Evolutionary conservation across 305 asterid species (phyloP), one percentile per base, ranked within the genome.

Genomic region (Striga hermonthica): DNA sequence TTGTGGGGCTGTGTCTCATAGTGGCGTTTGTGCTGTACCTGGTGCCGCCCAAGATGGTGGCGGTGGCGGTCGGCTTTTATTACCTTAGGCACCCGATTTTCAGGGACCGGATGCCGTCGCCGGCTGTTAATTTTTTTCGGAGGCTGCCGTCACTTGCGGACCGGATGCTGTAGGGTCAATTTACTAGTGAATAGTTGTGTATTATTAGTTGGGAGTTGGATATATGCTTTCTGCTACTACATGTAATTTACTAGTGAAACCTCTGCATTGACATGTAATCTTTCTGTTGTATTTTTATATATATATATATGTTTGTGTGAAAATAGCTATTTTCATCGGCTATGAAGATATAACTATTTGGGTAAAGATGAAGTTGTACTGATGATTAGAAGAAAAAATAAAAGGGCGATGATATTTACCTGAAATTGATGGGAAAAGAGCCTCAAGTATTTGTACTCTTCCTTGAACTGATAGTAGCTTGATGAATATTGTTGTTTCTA

Each of bases 21-120:
- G 87, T 85, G 73, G 88, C 90, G 0, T 76, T 85, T 47, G 70
- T 85, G 3, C 61, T 91, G 70, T 91, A 83, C 62, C 41, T 89
- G 79, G 83, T 85, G 28, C 96, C 98, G 0, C 80, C 90, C 5
- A 86, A 85, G 70, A 83, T 89, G 95, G 85, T 86, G 69, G 89
- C 96, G 0, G 80, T 89, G 96, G 92, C 95, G 4, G 72, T 75
- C n/a, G 96, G 98, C 10, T 89, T 91, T 61, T 89, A 91, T 69
- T 80, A 82, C 60, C 68, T 91, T 63, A 79, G 96, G 66, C 98
- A 91, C 77, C 98, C 98, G 0, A 76, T 86, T 39, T 89, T 91
- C 34, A 78, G 98, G 74, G 96, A 86, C 52, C 78, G 95, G 22
- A 85, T 80, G 95, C 98, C 98, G 11, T 85, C 96, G 8, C 95